phyloP scores from a whole-genome alignment of 495 filamentous ascomycete genomes.

The Xylaria palmicola region DNA sequence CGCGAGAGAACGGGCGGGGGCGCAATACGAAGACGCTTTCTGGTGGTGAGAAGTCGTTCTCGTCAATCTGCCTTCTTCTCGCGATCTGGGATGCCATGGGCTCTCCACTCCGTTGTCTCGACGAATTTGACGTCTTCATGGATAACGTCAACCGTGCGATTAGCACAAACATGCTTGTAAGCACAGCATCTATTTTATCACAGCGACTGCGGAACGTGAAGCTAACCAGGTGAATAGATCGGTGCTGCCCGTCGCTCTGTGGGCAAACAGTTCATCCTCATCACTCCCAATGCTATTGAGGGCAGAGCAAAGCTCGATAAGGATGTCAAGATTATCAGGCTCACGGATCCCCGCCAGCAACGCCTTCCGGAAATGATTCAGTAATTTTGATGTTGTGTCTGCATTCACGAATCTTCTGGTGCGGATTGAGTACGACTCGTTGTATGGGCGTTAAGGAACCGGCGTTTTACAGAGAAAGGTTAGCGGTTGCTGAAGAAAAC shows the following conservation, averaged over 20 bases:
- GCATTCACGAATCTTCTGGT: neutral
- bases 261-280: constrained; percentile 92
- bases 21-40: constrained; percentile 88
- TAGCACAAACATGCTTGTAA: constrained; percentile 91
- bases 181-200: constrained; percentile 20
- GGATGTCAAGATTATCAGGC: constrained; percentile 78
- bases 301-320: constrained; percentile 61
- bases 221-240: constrained; percentile 51
- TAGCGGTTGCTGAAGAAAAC: neutral
- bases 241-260: constrained; percentile 78
- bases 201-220: constrained; percentile 16
- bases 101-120: constrained; percentile 86
- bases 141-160: constrained; percentile 92
- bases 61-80: constrained; percentile 88
- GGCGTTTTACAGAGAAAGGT: constrained; percentile 1
- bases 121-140: constrained; percentile 99
- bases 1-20: constrained; percentile 59
- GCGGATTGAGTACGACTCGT: neutral
- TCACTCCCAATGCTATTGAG: constrained; percentile 88
- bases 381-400: neutral
- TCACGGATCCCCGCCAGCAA: constrained; percentile 57
- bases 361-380: constrained; percentile 34
- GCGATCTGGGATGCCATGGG: constrained; percentile 98
- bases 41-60: constrained; percentile 96
- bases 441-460: neutral